A percentile compares a stretch with the other conserved stretches of the same genome.
Conservation (phyloP, 495 filamentous ascomycete genomes). For the Hypoxylon trugodes region DNA sequence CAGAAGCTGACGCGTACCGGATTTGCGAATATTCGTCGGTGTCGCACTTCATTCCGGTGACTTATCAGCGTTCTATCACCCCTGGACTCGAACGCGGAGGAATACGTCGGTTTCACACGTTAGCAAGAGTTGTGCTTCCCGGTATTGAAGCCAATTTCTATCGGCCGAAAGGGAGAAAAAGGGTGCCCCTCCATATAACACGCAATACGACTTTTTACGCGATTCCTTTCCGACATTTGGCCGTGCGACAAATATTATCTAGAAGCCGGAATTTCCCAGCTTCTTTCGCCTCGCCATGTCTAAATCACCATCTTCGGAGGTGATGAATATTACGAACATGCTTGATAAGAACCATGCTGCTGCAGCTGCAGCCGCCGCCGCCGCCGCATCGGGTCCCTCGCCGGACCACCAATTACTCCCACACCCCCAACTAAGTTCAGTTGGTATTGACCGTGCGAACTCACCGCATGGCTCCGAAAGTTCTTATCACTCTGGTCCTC, state of each 20-base stretch:
- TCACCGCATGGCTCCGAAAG: constrained; percentile 77
- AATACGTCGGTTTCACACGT: neutral
- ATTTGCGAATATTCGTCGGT: neutral
- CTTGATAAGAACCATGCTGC: constrained; percentile 70
- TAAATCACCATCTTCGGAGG: constrained; percentile 41
- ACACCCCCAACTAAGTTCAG: constrained; percentile 63
- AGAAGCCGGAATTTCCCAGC: neutral
- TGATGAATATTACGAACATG: constrained; percentile 77
- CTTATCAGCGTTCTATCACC: neutral
- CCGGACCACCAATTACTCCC: constrained; percentile 65
- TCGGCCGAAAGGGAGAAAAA: neutral
- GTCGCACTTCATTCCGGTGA: neutral
- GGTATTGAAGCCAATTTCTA: neutral
- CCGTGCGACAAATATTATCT: neutral
- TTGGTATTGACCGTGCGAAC: constrained; percentile 70
- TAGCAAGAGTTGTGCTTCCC: neutral
- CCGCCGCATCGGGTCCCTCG: constrained; percentile 49
- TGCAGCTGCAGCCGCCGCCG: constrained; percentile 52
- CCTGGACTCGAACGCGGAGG: neutral
- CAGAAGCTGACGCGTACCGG: constrained; percentile 19
- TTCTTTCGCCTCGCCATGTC: constrained; percentile 30
- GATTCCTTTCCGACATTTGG: neutral
- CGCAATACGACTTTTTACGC: neutral
- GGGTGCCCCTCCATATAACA: constrained; percentile 4
- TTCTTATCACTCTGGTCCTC: constrained; percentile 63